Conservation (phyloP, 2,329 filamentous ascomycete species). For the Claviceps monticola region DNA sequence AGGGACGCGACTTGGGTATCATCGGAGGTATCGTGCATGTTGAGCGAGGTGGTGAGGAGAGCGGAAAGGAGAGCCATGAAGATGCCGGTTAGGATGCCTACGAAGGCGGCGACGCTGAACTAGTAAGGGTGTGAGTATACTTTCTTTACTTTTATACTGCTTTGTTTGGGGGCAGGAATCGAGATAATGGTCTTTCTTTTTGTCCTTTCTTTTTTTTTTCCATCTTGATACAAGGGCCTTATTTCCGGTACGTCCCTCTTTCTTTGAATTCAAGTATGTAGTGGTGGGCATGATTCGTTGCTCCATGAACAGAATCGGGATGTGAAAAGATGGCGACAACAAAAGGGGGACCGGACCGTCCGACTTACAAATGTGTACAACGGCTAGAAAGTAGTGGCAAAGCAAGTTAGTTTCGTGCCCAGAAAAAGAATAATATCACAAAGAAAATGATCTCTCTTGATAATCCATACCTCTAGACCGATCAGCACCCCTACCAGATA, state of each 20-base stretch:
- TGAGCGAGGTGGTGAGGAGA: conserved; percentile 37
- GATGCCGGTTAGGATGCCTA: conserved; percentile 52
- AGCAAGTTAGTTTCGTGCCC: not conserved
- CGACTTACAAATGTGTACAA: conserved; percentile 29
- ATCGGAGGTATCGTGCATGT: conserved; percentile 21
- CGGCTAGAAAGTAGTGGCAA: conserved; percentile 15
- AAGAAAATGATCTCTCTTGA: no score
- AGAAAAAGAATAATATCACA: not conserved
- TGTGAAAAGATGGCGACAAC: not conserved
- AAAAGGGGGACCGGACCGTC: not conserved
- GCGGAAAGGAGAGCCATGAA: conserved; percentile 43
- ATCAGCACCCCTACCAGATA: conserved; percentile 1
- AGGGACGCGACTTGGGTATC: conserved; percentile 6
- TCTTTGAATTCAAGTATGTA: not conserved
- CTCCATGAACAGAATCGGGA: not conserved
- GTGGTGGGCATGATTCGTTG: not conserved
- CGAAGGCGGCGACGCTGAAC: conserved; percentile 51
- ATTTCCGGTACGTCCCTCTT: not conserved
- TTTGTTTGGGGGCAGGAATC: no score
- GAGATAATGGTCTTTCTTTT: not conserved
- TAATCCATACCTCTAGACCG: conserved; percentile 2
- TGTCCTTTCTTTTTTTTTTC: not conserved
- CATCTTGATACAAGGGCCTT: not conserved
- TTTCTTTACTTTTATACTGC: not conserved
- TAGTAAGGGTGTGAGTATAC: conserved; percentile 8